Evolutionary conservation across 208 protist genomes (phyloP), one percentile per base, ranked within the genome.

Genomic region (Blechomonas ayalai): DNA sequence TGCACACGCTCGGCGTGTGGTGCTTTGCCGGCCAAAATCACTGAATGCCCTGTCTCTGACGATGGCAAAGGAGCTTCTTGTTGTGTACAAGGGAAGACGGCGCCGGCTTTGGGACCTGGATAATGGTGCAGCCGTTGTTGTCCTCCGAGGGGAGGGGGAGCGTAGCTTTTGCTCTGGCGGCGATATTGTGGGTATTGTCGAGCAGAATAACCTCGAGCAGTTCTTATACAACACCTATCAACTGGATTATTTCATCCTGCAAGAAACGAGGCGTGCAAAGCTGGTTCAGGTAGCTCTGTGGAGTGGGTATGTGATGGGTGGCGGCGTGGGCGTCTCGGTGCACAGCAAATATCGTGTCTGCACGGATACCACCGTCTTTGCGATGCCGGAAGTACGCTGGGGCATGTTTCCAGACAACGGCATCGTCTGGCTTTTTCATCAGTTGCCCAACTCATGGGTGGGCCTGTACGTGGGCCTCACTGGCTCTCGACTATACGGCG

Each of bases 381-480:
- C 85, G 19, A 90, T 93, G 82, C 85, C 85, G 1, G 85, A 93
- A 51, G 84, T 70, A 25, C 53, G 59, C 33, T 84, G 90, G 61
- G 85, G 85, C 13, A 46, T 72, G 3, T 67, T 71, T 29, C 71
- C 73, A 31, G 81, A 90, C 42, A 64, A 87, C 12, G 79, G 72
- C 29, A 74, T 59, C n/a, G 65, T 58, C 15, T 86, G 63, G 46
- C 62, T 85, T 34, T 65, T 93, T n/a, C 40, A 58, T 5, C 66
- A 79, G n/a, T 27, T 87, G 23, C 54, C 48, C 19, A 44, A 72
- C 27, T 37, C 35, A 9, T 69, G 67, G 0, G 29, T 90, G 25
- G 85, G 82, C 1, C 52, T 76, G 42, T 93, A 85, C 49, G 60
- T 93, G 28, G 78, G 70, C 13, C 60, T 93, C 37, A 90, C 85